These are phyloP conservation scores for Sparassis latifolia DNA, from an alignment of 1,284 basidiomycete species.

Conservation along the genomic window DNA sequence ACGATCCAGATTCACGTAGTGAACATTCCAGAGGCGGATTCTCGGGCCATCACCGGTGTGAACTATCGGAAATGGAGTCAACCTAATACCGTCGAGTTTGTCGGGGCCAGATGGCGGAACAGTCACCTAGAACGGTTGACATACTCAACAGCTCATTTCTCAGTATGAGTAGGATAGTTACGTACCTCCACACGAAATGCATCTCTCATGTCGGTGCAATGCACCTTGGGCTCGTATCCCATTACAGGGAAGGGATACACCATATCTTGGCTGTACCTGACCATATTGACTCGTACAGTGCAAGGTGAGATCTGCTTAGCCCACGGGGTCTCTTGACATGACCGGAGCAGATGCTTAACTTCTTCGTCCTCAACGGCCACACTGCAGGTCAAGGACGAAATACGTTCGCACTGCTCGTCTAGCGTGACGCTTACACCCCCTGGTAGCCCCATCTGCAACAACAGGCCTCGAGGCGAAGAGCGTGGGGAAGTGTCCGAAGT, in stretches of 20 bases:
- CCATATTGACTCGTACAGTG: conserved; percentile 24
- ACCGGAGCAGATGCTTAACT: conserved; percentile 15
- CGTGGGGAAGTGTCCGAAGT: background rate
- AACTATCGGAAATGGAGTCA: conserved; percentile 29
- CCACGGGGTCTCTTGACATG: conserved; percentile 11
- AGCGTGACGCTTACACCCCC: conserved; percentile 18
- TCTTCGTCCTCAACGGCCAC: conserved; percentile 20
- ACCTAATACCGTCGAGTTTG: conserved; percentile 17
- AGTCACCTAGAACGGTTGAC: conserved; percentile 19
- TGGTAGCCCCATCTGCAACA: conserved; percentile 3
- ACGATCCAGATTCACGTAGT: conserved; percentile 32
- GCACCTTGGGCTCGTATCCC: conserved; percentile 27
- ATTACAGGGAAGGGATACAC: conserved; percentile 29
- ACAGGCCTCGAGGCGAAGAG: background rate
- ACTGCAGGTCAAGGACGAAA: conserved; percentile 17
- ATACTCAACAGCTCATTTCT: conserved; percentile 15
- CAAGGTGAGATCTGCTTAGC: conserved; percentile 29
- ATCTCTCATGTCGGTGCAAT: conserved; percentile 36
- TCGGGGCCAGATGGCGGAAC: conserved; percentile 20
- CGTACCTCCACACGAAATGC: conserved; percentile 48
- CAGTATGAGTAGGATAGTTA: background rate
- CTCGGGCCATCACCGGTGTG: conserved; percentile 5
- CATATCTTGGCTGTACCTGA: conserved; percentile 18
- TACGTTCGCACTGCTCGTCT: conserved; percentile 27
- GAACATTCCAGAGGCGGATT: conserved; percentile 33